These are phyloP conservation scores for Jackrogersella minutella DNA, from an alignment of 495 filamentous ascomycete species.

Conservation along the genomic window DNA sequence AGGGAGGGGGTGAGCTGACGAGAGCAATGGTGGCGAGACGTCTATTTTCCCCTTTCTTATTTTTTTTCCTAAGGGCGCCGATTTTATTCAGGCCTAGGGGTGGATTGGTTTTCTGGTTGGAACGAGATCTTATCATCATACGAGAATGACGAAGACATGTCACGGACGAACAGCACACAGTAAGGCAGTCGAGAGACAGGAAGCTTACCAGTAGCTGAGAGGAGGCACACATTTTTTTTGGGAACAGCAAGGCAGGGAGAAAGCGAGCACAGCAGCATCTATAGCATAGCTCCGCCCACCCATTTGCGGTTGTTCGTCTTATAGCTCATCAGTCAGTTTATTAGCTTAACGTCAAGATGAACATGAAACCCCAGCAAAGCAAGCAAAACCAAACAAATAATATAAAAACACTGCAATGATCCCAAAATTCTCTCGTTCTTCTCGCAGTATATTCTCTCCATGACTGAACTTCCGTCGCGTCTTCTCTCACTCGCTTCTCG, in stretches of 20 bases:
- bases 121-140: conserved; percentile 34
- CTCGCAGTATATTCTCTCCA: background rate
- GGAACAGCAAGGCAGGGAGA: conserved; percentile 26
- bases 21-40: conserved; percentile 28
- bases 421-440: conserved; percentile 6
- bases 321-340: conserved; percentile 35
- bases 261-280: conserved; percentile 12
- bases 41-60: background rate
- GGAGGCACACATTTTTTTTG: conserved; percentile 19
- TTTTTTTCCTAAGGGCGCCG: conserved; percentile 15
- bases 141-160: conserved; percentile 42
- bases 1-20: conserved; percentile 28
- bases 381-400: conserved; percentile 25
- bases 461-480: background rate
- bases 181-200: conserved; percentile 15
- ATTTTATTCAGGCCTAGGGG: conserved; percentile 1
- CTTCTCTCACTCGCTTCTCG: background rate
- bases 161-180: conserved; percentile 37
- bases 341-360: conserved; percentile 41
- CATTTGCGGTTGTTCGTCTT: conserved; percentile 37
- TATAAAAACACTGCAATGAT: conserved; percentile 35
- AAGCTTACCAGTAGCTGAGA: conserved; percentile 40
- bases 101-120: conserved; percentile 12
- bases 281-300: conserved; percentile 5
- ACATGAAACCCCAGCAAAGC: conserved; percentile 35